phyloP scores from a whole-genome alignment of 2,329 filamentous ascomycete genomes.

The Monosporascus sp. region DNA sequence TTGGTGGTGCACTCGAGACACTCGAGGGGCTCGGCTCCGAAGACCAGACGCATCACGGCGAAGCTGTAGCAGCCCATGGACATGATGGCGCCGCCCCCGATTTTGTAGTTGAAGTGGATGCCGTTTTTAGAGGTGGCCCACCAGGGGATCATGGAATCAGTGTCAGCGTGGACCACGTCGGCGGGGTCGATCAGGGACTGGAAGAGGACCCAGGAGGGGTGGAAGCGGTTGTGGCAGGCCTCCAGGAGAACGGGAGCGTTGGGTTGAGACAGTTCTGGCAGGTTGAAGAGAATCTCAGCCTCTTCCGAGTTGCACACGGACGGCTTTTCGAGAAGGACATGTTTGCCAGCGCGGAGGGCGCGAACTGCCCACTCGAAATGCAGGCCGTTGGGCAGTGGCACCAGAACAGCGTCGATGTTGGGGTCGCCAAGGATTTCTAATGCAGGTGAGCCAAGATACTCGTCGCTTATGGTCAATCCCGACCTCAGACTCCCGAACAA shows the following conservation, averaged over 20 bases:
- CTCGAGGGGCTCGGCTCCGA: conserved; percentile 32
- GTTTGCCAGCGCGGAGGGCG: conserved; percentile 34
- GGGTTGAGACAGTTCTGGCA: conserved; percentile 20
- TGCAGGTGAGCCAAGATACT: conserved; percentile 21
- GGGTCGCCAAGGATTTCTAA: conserved; percentile 25
- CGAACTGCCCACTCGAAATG: conserved; percentile 34
- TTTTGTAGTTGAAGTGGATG: conserved; percentile 25
- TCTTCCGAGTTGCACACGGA: conserved; percentile 31
- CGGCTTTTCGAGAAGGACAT: conserved; percentile 43
- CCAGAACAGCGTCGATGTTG: conserved; percentile 36
- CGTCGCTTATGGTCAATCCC: conserved; percentile 30
- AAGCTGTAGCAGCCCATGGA: conserved; percentile 35
- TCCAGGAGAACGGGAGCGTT: conserved; percentile 35
- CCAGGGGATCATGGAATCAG: conserved; percentile 15
- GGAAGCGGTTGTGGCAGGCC: conserved; percentile 37
- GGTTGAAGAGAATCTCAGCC: conserved; percentile 27
- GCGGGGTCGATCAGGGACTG: conserved; percentile 24
- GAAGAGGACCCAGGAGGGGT: conserved; percentile 30
- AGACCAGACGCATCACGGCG: conserved; percentile 32
- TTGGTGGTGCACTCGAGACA: conserved; percentile 26
- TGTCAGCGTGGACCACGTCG: conserved; percentile 21
- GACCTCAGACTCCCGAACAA: neutral
- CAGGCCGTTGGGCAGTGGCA: conserved; percentile 30
- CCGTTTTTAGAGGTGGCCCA: conserved; percentile 19
- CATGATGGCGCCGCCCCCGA: conserved; percentile 19